These are phyloP conservation scores for Candida oleophila DNA, from an alignment of 805 yeast genomes.

Conservation along the genomic window DNA sequence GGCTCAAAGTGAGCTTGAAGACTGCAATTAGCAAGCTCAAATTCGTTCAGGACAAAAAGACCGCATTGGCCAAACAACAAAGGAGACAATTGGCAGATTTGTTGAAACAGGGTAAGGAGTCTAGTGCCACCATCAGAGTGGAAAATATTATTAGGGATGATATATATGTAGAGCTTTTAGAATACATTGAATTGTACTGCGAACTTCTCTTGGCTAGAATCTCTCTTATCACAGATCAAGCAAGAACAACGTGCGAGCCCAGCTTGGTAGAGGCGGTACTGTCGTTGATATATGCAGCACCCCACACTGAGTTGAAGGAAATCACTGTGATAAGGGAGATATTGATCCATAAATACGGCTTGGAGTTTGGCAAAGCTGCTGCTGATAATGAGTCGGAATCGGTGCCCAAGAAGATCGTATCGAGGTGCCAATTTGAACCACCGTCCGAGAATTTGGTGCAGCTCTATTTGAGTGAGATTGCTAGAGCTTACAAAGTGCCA, in stretches of 20 bases:
- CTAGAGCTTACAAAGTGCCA: slow-evolving; percentile 73
- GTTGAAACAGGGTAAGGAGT: slow-evolving; percentile 67
- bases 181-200: slow-evolving; percentile 76
- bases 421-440: slow-evolving; percentile 63
- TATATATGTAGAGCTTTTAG: slow-evolving; percentile 73
- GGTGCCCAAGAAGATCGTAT: slow-evolving; percentile 68
- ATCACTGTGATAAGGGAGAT: slow-evolving; percentile 59
- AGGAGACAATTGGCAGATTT: slow-evolving; percentile 71
- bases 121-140: slow-evolving; percentile 78
- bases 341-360: slow-evolving; percentile 61
- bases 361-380: slow-evolving; percentile 60
- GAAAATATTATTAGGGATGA: slow-evolving; percentile 85
- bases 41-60: slow-evolving; percentile 70
- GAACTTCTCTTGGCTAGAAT: slow-evolving; percentile 78
- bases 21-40: slow-evolving; percentile 72
- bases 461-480: slow-evolving; percentile 75
- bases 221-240: slow-evolving; percentile 50
- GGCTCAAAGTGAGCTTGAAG: slow-evolving; percentile 47
- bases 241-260: slow-evolving; percentile 46
- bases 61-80: slow-evolving; percentile 73
- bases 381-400: slow-evolving; percentile 45
- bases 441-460: slow-evolving; percentile 66
- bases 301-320: slow-evolving; percentile 77
- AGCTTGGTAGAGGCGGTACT: slow-evolving; percentile 76
- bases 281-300: slow-evolving; percentile 65